Base-by-base conservation (phyloP, 164 flowering plant genomes). In the Vitis cinerea region DNA sequence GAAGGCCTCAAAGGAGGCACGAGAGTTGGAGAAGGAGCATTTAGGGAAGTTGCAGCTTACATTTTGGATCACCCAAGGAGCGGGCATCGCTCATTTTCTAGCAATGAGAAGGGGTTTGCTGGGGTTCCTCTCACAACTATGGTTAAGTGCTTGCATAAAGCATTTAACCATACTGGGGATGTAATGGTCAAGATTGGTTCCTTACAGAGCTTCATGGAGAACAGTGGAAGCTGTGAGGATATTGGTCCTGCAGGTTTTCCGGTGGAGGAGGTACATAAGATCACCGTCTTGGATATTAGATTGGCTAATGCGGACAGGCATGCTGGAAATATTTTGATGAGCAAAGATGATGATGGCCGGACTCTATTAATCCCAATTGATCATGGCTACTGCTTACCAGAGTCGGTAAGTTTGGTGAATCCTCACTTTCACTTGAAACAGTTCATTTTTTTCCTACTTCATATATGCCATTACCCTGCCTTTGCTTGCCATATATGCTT, bases 231-330 rank as follows among this genome's bases (percentile, higher is more conserved):
- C 60, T 87, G 90, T 59, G 90, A 87, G 81, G 90, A 87, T 73
- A 74, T 83, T 71, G 90, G 90, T 17, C 85, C 90, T 50, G 73
- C 79, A 23, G 75, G 79, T 50, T 87, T 85, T 63, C 88, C 86
- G 0, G 76, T 80, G 56, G 60, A 80, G 61, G 88, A 87, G 72
- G 88, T 87, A 6, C 90, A 87, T 67, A 87, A 87, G 68, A 87
- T 87, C 48, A 77, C 85, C 62, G 88, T 87, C 48, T 67, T 87
- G 80, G 90, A 87, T 72, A 82, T 87, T 31, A 80, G 90, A 66
- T 54, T 85, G 83, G 90, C 88, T 10, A 87, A 87, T 82, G 88
- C 87, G n/a, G 90, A 87, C 68, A 82, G 90, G 82, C 90, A 87
- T 80, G 80, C 83, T 66, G 88, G 90, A 47, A 87, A 87, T 69